Percentiles rank a stretch among this genome's conserved stretches.
Evolutionary conservation across 768 basidiomycete species (phyloP).

Genomic region (Suillus luteus): DNA sequence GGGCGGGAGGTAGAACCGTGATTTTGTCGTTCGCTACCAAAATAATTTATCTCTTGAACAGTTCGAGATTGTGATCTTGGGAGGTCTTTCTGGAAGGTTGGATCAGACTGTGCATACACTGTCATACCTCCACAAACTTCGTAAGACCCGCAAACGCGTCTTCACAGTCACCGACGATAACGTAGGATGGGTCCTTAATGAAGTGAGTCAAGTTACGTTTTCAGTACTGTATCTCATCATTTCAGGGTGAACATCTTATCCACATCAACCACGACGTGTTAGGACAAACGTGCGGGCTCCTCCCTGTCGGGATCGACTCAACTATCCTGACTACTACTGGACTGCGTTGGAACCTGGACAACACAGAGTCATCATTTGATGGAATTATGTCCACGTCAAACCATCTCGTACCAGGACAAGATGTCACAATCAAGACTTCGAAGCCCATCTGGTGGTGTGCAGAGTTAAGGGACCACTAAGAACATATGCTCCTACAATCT

Average conservation of each 20-base stretch:
- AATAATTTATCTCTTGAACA: constrained; percentile 29
- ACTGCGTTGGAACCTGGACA: constrained; percentile 82
- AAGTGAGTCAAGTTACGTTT: constrained; percentile 44
- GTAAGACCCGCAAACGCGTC: constrained; percentile 55
- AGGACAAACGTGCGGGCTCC: constrained; percentile 91
- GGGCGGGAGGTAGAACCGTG: constrained; percentile 37
- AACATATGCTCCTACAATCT: not conserved
- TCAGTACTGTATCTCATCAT: not conserved
- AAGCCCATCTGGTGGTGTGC: constrained; percentile 90
- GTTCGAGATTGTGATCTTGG: constrained; percentile 77
- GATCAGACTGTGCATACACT: constrained; percentile 95
- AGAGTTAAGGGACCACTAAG: constrained; percentile 48
- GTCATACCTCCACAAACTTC: constrained; percentile 80
- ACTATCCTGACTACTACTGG: constrained; percentile 83
- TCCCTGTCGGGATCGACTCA: constrained; percentile 83
- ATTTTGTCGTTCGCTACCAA: not conserved
- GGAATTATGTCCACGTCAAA: constrained; percentile 93
- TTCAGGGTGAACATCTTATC: constrained; percentile 82
- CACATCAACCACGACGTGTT: constrained; percentile 69
- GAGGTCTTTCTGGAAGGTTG: constrained; percentile 87
- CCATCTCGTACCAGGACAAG: constrained; percentile 71
- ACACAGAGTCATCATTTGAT: constrained; percentile 74
- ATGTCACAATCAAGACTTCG: constrained; percentile 75
- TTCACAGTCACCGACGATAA: constrained; percentile 90
- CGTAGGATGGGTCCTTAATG: constrained; percentile 85